Evolutionary conservation across 257 asterid species (phyloP), one percentile per base, ranked within the genome.

Genomic region (Schizonepeta tenuifolia): DNA sequence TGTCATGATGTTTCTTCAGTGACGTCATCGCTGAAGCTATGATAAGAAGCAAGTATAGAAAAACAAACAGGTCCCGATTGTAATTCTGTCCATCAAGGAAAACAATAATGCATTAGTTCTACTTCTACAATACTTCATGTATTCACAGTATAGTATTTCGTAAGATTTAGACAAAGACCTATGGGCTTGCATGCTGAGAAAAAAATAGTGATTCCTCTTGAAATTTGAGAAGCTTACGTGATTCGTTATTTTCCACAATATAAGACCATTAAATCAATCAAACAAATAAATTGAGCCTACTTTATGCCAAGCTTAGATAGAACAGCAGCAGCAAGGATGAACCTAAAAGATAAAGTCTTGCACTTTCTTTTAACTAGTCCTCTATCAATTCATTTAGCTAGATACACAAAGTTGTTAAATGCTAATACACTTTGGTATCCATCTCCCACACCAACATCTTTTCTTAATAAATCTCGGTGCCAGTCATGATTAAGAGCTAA

Each of bases 21-120:
- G 98, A 88, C 75, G 97, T 89, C 95, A 86, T 78, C 38, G 96
- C 90, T 43, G 98, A 87, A 69, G 82, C 88, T 76, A 90, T 86
- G 85, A 93, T 70, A 70, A 93, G 98, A 83, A 90, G 97, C 84
- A 84, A 26, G 82, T 81, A 90, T 69, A 90, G 84, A 65, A 93
- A 93, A 72, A 93, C 40, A 81, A 93, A 93, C 63, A 90, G 90
- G 80, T 91, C 97, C n/a, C 97, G 97, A 24, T 78, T 91, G 91
- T 91, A 91, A 86, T 85, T 91, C 97, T 91, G 96, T 75, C 67
- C 82, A 81, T 80, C 70, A 78, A 33, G 72, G 76, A 54, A 40
- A 47, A 54, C 15, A 36, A 65, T 63, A 75, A 47, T 15, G 75
- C 59, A 67, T 55, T 62, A 80, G 67, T 65, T 71, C 75, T 75